Percentiles rank a stretch among this genome's conserved stretches.
Conservation (phyloP, 2,329 filamentous ascomycete genomes). For the Didymella exigua region DNA sequence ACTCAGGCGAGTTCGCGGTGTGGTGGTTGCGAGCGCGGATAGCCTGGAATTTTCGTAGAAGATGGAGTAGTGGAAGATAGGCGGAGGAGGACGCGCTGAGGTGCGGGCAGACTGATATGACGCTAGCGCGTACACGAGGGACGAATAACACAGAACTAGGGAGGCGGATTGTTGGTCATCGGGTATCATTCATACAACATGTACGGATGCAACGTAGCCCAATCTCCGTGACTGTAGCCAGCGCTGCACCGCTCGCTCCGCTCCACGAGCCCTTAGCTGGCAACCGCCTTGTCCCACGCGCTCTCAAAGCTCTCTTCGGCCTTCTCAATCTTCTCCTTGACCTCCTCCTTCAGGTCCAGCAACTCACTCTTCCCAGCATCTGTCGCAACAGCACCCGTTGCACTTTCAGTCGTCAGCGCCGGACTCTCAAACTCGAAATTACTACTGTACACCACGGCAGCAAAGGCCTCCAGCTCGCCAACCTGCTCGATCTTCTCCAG, state of each 20-base stretch:
- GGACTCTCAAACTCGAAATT: constrained; percentile 68
- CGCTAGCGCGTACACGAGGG: neutral
- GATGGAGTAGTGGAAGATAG: neutral
- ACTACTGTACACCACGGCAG: constrained; percentile 84
- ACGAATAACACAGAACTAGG: neutral
- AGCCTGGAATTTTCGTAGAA: neutral
- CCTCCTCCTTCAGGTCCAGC: constrained; percentile 56
- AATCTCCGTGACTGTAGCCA: neutral
- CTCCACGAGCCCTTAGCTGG: constrained; percentile 35
- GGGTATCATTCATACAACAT: constrained; percentile 21
- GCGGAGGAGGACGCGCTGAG: neutral
- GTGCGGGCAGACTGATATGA: neutral
- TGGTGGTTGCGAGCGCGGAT: no score
- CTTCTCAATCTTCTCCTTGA: constrained; percentile 41
- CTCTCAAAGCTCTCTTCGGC: constrained; percentile 63
- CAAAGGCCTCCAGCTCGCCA: constrained; percentile 78
- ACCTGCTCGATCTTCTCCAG: constrained; percentile 74
- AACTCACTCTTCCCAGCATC: constrained; percentile 54
- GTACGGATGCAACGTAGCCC: neutral
- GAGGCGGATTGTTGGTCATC: neutral
- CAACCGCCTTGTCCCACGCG: constrained; percentile 71
- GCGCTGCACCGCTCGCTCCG: neutral
- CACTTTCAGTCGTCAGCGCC: constrained; percentile 32
- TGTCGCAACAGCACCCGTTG: neutral
- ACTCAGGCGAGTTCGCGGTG: no score